Conservation (phyloP, 345 rosid genomes). For the Kernera saxatilis region DNA sequence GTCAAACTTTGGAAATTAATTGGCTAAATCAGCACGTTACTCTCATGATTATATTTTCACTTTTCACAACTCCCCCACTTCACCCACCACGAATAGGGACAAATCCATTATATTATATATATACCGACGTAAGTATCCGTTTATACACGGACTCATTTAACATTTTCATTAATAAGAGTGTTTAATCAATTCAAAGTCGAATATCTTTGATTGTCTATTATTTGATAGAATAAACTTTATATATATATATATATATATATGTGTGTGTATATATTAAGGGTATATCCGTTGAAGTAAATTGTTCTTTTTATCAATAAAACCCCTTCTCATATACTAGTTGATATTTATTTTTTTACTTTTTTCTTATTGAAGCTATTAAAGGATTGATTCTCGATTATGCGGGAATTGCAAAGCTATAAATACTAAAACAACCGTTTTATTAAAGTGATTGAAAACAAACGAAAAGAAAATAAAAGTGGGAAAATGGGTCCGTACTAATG, state of each 20-base stretch:
- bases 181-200: background rate
- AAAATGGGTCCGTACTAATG: slow-evolving; percentile 13
- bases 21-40: slow-evolving; percentile 30
- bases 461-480: slow-evolving; percentile 24
- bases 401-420: slow-evolving; percentile 4
- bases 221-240: background rate
- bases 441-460: slow-evolving; percentile 19
- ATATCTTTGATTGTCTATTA: background rate
- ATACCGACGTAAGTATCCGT: slow-evolving; percentile 18
- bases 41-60: slow-evolving; percentile 34
- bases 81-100: slow-evolving; percentile 26
- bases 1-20: slow-evolving; percentile 22
- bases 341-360: background rate
- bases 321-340: background rate
- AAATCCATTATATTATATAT: background rate
- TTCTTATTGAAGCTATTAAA: slow-evolving; percentile 14
- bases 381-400: slow-evolving; percentile 23
- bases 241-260: background rate
- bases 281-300: background rate
- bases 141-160: background rate
- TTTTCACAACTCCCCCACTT: slow-evolving; percentile 32
- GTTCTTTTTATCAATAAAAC: background rate
- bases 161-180: background rate
- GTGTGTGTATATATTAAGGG: too few relatives aligned
- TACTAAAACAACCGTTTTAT: slow-evolving; percentile 7